Percentiles rank a stretch among this genome's conserved stretches.
Evolutionary conservation across 1,284 basidiomycete genomes (phyloP).

Genomic region (Wallemia ichthyophaga): DNA sequence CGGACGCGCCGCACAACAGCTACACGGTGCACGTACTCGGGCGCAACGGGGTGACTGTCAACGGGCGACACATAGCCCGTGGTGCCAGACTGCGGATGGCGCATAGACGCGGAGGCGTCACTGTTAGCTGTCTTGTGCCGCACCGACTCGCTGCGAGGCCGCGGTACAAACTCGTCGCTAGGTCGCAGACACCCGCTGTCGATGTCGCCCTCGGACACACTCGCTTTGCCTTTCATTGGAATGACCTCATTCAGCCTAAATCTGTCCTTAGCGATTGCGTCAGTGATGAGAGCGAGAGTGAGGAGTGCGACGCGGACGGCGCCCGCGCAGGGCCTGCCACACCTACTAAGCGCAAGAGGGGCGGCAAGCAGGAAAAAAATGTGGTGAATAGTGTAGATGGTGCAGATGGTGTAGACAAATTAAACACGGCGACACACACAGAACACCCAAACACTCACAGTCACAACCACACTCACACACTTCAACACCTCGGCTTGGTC

Average conservation of each 20-base stretch:
- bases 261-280: background rate
- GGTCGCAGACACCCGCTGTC: background rate
- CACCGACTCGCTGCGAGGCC: background rate
- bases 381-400: no score
- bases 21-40: background rate
- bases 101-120: background rate
- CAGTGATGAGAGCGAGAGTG: background rate
- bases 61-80: background rate
- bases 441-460: no score
- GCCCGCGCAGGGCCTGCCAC: no score
- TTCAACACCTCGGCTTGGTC: background rate
- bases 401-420: no score
- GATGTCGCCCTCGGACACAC: background rate
- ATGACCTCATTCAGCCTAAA: background rate
- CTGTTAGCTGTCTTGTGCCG: background rate
- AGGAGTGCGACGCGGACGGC: no score
- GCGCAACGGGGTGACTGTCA: background rate
- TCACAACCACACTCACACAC: no score
- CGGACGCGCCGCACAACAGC: background rate
- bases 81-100: background rate
- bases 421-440: no score
- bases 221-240: background rate
- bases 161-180: background rate
- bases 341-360: background rate
- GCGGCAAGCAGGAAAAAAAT: background rate